These are phyloP conservation scores for Silene noctiflora DNA, from an alignment of 179 eudicot genomes.

Conservation along the genomic window DNA sequence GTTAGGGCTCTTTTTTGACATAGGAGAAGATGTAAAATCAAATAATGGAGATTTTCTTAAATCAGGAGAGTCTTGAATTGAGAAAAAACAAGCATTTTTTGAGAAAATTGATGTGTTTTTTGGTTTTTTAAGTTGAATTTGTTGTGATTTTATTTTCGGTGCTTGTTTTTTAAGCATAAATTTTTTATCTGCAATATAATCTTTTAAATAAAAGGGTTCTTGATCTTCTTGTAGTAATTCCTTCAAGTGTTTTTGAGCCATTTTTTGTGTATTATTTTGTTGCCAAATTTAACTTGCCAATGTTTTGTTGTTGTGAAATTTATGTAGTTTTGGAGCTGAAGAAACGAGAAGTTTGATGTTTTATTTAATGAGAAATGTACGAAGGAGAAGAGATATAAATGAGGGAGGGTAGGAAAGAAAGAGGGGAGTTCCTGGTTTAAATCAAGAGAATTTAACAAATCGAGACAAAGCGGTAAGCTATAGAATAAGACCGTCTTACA, in stretches of 20 bases:
- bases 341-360: conserved; percentile 17
- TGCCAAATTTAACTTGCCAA: conserved; percentile 9
- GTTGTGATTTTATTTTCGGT: conserved; percentile 24
- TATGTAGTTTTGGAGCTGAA: conserved; percentile 17
- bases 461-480: conserved; percentile 43
- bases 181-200: conserved; percentile 50
- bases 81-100: conserved; percentile 61
- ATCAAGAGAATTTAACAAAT: conserved; percentile 36
- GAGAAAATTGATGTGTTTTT: conserved; percentile 36
- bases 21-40: conserved; percentile 27
- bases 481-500: no score
- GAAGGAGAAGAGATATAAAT: conserved; percentile 18
- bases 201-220: conserved; percentile 67
- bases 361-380: conserved; percentile 16
- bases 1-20: conserved; percentile 38
- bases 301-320: conserved; percentile 1
- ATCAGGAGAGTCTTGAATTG: conserved; percentile 50
- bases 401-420: conserved; percentile 20
- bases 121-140: conserved; percentile 32
- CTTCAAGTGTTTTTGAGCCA: conserved; percentile 50
- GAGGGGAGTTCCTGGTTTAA: conserved; percentile 44
- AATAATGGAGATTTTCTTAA: conserved; percentile 46
- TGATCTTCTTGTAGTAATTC: conserved; percentile 79
- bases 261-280: not conserved
- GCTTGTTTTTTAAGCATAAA: conserved; percentile 35